phyloP scores from a whole-genome alignment of 176 grass and related monocot genomes.

The Triticum monococcum region DNA sequence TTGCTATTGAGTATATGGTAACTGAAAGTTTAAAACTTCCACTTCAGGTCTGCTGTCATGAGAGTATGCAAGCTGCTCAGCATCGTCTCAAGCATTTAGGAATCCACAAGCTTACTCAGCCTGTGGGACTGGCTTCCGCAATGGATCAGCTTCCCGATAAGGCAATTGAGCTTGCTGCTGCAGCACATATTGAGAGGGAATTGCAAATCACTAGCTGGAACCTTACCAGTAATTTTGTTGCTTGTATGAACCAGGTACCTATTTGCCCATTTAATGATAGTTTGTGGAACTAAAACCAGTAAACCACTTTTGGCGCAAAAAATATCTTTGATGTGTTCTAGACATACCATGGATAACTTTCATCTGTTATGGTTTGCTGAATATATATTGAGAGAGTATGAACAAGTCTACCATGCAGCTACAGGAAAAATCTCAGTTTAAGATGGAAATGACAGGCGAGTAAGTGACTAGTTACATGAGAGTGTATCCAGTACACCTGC shows the following conservation, averaged over 20 bases:
- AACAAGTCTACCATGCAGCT: background rate
- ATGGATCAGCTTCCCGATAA: slow-evolving; percentile 93
- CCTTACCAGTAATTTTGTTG: slow-evolving; percentile 93
- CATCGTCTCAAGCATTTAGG: slow-evolving; percentile 85
- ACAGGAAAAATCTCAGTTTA: background rate
- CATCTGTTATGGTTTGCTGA: background rate
- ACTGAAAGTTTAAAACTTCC: background rate
- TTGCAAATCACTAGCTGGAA: slow-evolving; percentile 93
- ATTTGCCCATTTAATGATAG: slow-evolving; percentile 1
- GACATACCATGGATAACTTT: background rate
- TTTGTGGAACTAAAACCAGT: slow-evolving; percentile 13
- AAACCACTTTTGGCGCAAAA: background rate
- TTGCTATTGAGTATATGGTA: slow-evolving; percentile 18
- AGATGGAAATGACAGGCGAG: background rate
- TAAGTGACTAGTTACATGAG: background rate
- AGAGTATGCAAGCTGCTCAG: slow-evolving; percentile 92
- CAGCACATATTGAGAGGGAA: slow-evolving; percentile 90
- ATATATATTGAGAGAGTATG: background rate
- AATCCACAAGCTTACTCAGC: slow-evolving; percentile 71
- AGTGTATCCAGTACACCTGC: background rate
- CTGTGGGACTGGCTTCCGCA: slow-evolving; percentile 71
- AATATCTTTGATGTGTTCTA: background rate
- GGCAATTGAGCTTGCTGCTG: slow-evolving; percentile 92
- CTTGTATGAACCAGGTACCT: slow-evolving; percentile 85
- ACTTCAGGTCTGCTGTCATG: slow-evolving; percentile 86